Percentiles rank a stretch among this genome's conserved stretches.
These are phyloP conservation scores for Vaucheria bursata DNA, from an alignment of 352 stramenopile species.

Conservation along the genomic window DNA sequence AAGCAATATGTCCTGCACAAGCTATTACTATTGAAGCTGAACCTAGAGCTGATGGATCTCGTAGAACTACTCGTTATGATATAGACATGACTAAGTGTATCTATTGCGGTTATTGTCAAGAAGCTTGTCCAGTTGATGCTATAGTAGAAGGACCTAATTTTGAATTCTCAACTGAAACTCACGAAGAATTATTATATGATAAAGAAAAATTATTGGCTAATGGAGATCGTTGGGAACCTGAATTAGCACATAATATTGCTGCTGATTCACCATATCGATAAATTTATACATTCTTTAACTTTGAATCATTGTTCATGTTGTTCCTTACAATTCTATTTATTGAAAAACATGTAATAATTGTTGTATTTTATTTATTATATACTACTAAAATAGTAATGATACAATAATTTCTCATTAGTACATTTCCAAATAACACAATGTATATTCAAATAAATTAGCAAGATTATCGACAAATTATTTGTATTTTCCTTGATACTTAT, in stretches of 20 bases:
- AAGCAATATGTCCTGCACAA: slow-evolving; percentile 97
- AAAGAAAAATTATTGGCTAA: slow-evolving; percentile 99
- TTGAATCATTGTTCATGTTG: no score
- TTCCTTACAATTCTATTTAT: no score
- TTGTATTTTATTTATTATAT: no score
- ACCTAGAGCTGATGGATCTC: slow-evolving; percentile 86
- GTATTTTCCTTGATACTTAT: no score
- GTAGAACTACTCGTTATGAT: slow-evolving; percentile 98
- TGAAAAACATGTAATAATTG: no score
- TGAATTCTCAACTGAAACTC: slow-evolving; percentile 97
- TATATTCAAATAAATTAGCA: no score
- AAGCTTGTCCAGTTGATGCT: slow-evolving; percentile 72
- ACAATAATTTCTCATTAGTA: no score
- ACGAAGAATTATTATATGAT: slow-evolving; percentile 99
- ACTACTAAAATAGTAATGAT: no score
- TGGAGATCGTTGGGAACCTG: slow-evolving; percentile 99
- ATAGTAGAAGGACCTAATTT: slow-evolving; percentile 99
- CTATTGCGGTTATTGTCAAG: slow-evolving; percentile 79
- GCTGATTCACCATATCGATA: slow-evolving; percentile 97
- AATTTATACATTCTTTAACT: no score
- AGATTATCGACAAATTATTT: no score
- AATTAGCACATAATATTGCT: slow-evolving; percentile 97
- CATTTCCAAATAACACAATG: no score
- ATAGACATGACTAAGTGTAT: slow-evolving; percentile 99
- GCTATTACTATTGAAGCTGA: slow-evolving; percentile 99